phyloP scores from a whole-genome alignment of 306 rosid genomes.

The Sechiopsis laciniata region DNA sequence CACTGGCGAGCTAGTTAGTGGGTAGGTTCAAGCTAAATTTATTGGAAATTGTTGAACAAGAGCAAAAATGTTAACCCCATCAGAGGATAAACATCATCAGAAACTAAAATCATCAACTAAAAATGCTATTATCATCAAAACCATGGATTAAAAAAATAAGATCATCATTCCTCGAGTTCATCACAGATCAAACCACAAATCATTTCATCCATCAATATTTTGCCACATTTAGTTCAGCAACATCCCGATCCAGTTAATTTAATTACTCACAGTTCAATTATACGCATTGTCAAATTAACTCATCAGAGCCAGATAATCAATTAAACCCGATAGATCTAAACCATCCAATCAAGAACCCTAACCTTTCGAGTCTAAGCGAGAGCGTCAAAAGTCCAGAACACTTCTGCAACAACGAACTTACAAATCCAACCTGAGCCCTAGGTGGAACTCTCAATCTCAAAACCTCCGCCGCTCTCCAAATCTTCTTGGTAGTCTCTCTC shows the following conservation, averaged over 20 bases:
- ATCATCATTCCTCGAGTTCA: conserved; percentile 14
- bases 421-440: conserved; percentile 64
- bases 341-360: conserved; percentile 25
- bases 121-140: not conserved
- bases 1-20: not conserved
- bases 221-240: not conserved
- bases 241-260: not conserved
- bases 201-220: not conserved
- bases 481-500: conserved; percentile 60
- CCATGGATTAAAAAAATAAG: not conserved
- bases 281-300: not conserved
- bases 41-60: not conserved
- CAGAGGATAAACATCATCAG: not conserved
- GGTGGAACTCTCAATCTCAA: conserved; percentile 68
- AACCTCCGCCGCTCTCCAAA: conserved; percentile 85
- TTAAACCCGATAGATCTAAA: conserved; percentile 38
- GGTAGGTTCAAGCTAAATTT: not conserved
- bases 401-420: conserved; percentile 73
- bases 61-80: not conserved
- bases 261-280: conserved; percentile 14
- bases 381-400: conserved; percentile 72
- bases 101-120: not conserved
- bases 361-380: conserved; percentile 86
- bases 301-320: conserved; percentile 14
- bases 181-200: conserved; percentile 28